These are phyloP conservation scores for Epichloe amarillans DNA, from an alignment of 2,329 filamentous ascomycete genomes.

Conservation along the genomic window DNA sequence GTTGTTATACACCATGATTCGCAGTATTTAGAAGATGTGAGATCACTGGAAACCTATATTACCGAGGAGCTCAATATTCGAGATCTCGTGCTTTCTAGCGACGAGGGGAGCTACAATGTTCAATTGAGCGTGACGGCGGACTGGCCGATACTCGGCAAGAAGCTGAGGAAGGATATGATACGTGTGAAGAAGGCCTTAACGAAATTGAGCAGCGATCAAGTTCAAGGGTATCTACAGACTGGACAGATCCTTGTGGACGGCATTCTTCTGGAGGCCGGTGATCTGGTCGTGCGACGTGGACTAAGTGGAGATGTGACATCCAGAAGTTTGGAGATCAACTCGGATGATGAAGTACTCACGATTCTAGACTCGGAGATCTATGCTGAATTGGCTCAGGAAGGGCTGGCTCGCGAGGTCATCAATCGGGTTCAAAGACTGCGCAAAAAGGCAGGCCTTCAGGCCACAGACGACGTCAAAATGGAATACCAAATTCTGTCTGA, in stretches of 20 bases:
- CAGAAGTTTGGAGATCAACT: constrained; percentile 71
- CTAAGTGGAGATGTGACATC: constrained; percentile 59
- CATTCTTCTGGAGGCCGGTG: constrained; percentile 68
- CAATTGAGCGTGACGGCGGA: constrained; percentile 83
- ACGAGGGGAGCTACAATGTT: constrained; percentile 85
- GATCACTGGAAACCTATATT: constrained; percentile 77
- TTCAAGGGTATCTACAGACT: constrained; percentile 61
- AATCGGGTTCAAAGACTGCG: constrained; percentile 83
- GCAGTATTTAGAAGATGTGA: constrained; percentile 75
- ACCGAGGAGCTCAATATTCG: constrained; percentile 83
- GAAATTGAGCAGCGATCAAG: constrained; percentile 61
- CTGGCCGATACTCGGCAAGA: constrained; percentile 91
- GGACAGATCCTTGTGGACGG: constrained; percentile 74
- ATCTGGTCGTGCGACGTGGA: constrained; percentile 65
- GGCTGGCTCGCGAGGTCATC: constrained; percentile 82
- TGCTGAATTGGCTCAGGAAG: constrained; percentile 76
- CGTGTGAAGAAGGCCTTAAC: constrained; percentile 88
- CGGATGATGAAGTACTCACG: constrained; percentile 78
- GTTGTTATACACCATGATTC: constrained; percentile 77
- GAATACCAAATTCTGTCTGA: constrained; percentile 74
- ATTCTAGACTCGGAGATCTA: constrained; percentile 77
- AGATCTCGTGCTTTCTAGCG: constrained; percentile 69
- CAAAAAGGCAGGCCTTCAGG: constrained; percentile 86
- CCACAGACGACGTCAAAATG: constrained; percentile 93
- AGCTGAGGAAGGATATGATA: constrained; percentile 87